Percentiles rank a stretch among this genome's conserved stretches.
phyloP scores from a whole-genome alignment of 2,329 filamentous ascomycete species.

The Venturia aucupariae region DNA sequence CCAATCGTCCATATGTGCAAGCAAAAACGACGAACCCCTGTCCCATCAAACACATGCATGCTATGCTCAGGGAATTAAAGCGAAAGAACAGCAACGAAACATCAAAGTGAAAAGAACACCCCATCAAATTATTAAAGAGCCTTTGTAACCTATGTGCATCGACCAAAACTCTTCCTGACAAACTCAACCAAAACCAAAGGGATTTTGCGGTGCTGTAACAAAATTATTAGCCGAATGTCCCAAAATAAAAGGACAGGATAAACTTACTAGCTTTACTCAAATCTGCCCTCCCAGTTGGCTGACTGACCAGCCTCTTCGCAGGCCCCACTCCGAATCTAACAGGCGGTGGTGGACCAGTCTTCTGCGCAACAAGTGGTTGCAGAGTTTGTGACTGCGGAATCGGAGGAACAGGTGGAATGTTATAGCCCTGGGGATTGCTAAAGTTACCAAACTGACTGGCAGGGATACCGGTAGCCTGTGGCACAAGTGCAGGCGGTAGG shows the following conservation, averaged over 20 bases:
- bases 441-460: conserved; percentile 40
- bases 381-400: conserved; percentile 49
- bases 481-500: conserved; percentile 39
- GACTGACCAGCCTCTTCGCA: conserved; percentile 68
- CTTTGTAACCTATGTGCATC: not conserved
- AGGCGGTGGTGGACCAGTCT: conserved; percentile 77
- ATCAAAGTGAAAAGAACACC: not conserved
- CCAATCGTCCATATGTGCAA: not conserved
- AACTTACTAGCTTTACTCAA: conserved; percentile 91
- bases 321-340: conserved; percentile 77
- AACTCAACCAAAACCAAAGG: conserved; percentile 51
- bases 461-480: conserved; percentile 37
- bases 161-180: not conserved
- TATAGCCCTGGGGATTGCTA: conserved; percentile 34
- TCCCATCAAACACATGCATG: not conserved
- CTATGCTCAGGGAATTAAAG: conserved; percentile 3
- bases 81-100: not conserved
- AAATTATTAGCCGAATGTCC: conserved; percentile 14
- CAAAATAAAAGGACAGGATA: not conserved
- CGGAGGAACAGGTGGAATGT: conserved; percentile 45
- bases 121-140: not conserved
- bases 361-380: conserved; percentile 63
- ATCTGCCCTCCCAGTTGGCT: conserved; percentile 88
- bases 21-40: not conserved
- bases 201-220: conserved; percentile 54